Evolutionary conservation across 2,329 filamentous ascomycete genomes (phyloP).

Genomic region (Clonostachys sp.): DNA sequence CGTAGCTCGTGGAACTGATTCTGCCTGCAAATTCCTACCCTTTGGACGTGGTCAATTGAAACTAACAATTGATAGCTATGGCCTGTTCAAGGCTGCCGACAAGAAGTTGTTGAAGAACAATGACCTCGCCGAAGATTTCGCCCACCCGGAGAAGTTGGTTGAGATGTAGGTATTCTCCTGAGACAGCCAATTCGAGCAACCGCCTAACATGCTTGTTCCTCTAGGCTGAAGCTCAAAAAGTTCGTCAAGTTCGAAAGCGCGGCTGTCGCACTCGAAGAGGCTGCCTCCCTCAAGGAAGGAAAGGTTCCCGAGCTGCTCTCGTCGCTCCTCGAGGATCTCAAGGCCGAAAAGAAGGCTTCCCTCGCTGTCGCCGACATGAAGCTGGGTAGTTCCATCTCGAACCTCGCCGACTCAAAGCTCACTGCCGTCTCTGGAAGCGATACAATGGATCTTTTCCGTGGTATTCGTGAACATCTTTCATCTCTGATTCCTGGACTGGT

Average conservation of each 20-base stretch:
- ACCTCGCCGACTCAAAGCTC: conserved; percentile 83
- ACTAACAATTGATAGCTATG: conserved; percentile 63
- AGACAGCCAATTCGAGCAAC: conserved; percentile 3
- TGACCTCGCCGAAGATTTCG: conserved; percentile 69
- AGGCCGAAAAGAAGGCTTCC: conserved; percentile 96
- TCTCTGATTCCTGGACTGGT: conserved; percentile 86
- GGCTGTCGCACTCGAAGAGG: conserved; percentile 84
- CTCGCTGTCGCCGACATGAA: conserved; percentile 92
- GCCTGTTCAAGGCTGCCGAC: conserved; percentile 96
- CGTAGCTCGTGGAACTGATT: conserved; percentile 15
- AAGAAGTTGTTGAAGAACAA: conserved; percentile 95
- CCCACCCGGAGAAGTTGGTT: conserved; percentile 78
- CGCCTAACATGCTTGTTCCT: conserved; percentile 4
- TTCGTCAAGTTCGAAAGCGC: conserved; percentile 98
- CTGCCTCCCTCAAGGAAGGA: conserved; percentile 81
- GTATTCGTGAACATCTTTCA: conserved; percentile 85
- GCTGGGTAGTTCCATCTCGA: conserved; percentile 86
- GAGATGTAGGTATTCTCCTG: conserved; percentile 63
- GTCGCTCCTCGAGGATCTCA: conserved; percentile 79
- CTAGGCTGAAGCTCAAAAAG: conserved; percentile 87
- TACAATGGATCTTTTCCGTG: conserved; percentile 80
- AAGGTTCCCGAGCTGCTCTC: conserved; percentile 89
- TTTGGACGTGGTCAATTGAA: background rate
- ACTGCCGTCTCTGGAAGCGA: conserved; percentile 64
- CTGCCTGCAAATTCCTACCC: background rate